Evolutionary conservation across 129 eudicot genomes (phyloP), one percentile per base, ranked within the genome.

Genomic region (Mikania micrantha): DNA sequence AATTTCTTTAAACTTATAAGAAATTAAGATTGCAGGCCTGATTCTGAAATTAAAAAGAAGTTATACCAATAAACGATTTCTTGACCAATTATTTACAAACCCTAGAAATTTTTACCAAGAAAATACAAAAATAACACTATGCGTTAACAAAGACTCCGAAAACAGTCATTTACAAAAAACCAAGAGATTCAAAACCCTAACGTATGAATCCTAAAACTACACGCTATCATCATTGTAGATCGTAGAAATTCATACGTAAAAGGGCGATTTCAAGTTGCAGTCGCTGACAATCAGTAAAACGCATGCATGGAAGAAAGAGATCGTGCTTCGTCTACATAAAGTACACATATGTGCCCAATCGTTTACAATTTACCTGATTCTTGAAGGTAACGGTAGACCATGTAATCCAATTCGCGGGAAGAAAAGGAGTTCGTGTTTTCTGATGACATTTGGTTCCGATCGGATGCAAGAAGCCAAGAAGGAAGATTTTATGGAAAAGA

Each of bases 381-480:
- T 4, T 47, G 68, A 31, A 85, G 89, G 71, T 88, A 83, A 27
- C 87, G 92, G 41, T 60, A 81, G 60, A 88, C 66, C 22, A 85
- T 62, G 89, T 38, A 74, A 75, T 88, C 85, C 80, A 88, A 31
- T 40, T 79, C 91, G 41, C 9, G 45, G 62, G 91, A 45, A 24
- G 79, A 77, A 54, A 88, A 22, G 8, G 66, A 12, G 2, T 66
- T 25, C 87, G 74, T 82, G 66, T 69, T 53, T 50, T 17, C 22
- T 28, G 61, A 59, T 2, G 4, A 45, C 15, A 21, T 20, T 32
- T 24, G 69, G 61, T 60, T 13, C 50, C 39, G 52, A 60, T 45
- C 29, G 27, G 77, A 72, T 72, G 62, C 24, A 21, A 16, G 20
- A 70, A 70, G 8, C 31, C 22, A n/a, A 1, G 29, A n/a, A n/a